Evolutionary conservation across 2,329 filamentous ascomycete genomes (phyloP), one percentile per base, ranked within the genome.

Genomic region (Emergomyces orientalis): DNA sequence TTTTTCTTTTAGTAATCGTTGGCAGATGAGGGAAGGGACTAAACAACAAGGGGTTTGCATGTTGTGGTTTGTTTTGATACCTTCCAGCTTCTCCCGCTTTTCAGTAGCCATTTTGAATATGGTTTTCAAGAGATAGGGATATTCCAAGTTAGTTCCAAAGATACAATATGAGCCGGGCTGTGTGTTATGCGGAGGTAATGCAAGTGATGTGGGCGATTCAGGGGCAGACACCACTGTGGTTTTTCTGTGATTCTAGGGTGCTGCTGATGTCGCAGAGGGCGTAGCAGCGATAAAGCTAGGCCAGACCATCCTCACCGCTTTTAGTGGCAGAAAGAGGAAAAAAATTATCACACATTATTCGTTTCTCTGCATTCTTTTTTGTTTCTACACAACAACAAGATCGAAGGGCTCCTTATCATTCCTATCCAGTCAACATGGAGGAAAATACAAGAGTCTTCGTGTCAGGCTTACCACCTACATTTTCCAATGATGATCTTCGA

Each of bases 401-500:
- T 19, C 14, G 37, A 51, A 58, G 55, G 45, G 25, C 19, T 43
- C 22, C 37, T 34, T 19, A 8, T 47, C 34, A n/a, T 59, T 52
- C 51, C 54, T 41, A 47, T 45, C 37, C 45, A 52, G 27, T 27
- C 69, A 67, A 65, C 71, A 76, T 66, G 67, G 68, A 81, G 90
- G 75, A 86, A 83, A 95, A 79, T 79, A 97, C 84, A 82, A 89
- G 84, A 82, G 82, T 88, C 51, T 88, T 87, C 70, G 80, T 88
- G 65, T 82, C 83, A 69, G 84, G 92, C 65, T 81, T 99, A 64
- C 94, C 94, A 56, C 91, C 91, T 41, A 89, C 85, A 62, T 88
- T 96, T 71, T 88, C 86, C 14, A 91, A 95, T 77, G 86, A 88
- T 61, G 89, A 95, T 68, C 89, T 97, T 73, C 87, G 86, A 73